Evolutionary conservation across 2,329 filamentous ascomycete genomes (phyloP).

Genomic region (Proliferodiscus dingleyae): DNA sequence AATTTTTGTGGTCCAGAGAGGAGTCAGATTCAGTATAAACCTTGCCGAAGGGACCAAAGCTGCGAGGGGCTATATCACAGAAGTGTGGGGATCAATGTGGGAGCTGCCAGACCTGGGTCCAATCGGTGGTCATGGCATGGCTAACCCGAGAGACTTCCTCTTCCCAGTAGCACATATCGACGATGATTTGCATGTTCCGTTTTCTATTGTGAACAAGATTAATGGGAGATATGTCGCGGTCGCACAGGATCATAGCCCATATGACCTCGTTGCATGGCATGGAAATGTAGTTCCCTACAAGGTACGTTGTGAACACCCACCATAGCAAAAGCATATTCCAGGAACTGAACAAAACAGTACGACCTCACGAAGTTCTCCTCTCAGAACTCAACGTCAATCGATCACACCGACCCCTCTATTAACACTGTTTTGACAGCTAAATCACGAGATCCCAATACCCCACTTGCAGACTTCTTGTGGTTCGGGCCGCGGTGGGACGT

Average conservation of each 20-base stretch:
- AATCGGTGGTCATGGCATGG: slow-evolving; percentile 58
- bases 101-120: slow-evolving; percentile 60
- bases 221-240: slow-evolving; percentile 60
- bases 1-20: slow-evolving; percentile 59
- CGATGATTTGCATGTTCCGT: slow-evolving; percentile 44
- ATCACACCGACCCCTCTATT: slow-evolving; percentile 63
- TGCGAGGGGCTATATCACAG: slow-evolving; percentile 58
- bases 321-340: neutral
- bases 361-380: slow-evolving; percentile 53
- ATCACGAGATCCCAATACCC: slow-evolving; percentile 47
- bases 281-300: slow-evolving; percentile 61
- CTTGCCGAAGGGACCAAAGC: slow-evolving; percentile 47
- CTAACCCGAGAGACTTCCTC: slow-evolving; percentile 61
- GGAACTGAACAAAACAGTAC: slow-evolving; percentile 37
- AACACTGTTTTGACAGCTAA: slow-evolving; percentile 60
- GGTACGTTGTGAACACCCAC: neutral
- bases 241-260: slow-evolving; percentile 64
- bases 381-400: slow-evolving; percentile 52
- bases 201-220: slow-evolving; percentile 58
- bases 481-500: slow-evolving; percentile 65
- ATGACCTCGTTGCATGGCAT: slow-evolving; percentile 75
- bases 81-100: slow-evolving; percentile 60
- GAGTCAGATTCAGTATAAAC: slow-evolving; percentile 56
- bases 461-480: slow-evolving; percentile 61
- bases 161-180: slow-evolving; percentile 51